phyloP scores from a whole-genome alignment of 257 asterid genomes.

The Plectranthus barbatus region DNA sequence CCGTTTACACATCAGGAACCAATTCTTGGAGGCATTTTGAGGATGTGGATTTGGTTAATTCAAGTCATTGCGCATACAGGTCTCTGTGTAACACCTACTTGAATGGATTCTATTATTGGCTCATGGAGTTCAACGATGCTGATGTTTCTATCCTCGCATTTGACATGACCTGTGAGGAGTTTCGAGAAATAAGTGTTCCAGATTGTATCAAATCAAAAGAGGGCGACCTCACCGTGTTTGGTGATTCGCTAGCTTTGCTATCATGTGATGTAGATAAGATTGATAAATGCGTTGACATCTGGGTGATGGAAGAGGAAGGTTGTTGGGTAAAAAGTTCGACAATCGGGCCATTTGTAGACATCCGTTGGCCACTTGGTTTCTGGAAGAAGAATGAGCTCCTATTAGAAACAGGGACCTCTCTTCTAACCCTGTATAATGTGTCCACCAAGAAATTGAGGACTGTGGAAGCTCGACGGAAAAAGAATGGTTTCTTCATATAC shows the following conservation, averaged over 20 bases:
- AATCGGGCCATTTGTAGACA: slow-evolving; percentile 28
- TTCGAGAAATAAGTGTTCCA: slow-evolving; percentile 28
- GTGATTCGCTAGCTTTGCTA: slow-evolving; percentile 29
- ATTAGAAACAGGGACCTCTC: slow-evolving; percentile 18
- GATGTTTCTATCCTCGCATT: slow-evolving; percentile 29
- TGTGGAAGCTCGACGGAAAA: slow-evolving; percentile 12
- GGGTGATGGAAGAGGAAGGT: slow-evolving; percentile 28
- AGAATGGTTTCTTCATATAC: slow-evolving; percentile 16
- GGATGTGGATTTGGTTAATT: too few species aligned
- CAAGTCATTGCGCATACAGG: slow-evolving; percentile 12
- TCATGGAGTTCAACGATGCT: slow-evolving; percentile 11
- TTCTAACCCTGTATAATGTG: slow-evolving; percentile 17
- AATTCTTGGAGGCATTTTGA: slow-evolving; percentile 34
- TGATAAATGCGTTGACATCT: slow-evolving; percentile 21
- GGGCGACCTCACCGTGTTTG: slow-evolving; percentile 19
- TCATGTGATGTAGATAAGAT: slow-evolving; percentile 17
- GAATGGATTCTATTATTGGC: too few species aligned
- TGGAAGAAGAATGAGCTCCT: slow-evolving; percentile 32
- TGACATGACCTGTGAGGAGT: too few species aligned
- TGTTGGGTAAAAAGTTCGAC: slow-evolving; percentile 23
- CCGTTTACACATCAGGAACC: slow-evolving; percentile 25
- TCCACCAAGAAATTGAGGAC: slow-evolving; percentile 15
- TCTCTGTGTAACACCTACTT: too few species aligned
- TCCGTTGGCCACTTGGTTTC: slow-evolving; percentile 31
- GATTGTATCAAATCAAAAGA: slow-evolving; percentile 16